Conservation (phyloP, 2,329 filamentous ascomycete genomes). For the Penicillium verrucosum region DNA sequence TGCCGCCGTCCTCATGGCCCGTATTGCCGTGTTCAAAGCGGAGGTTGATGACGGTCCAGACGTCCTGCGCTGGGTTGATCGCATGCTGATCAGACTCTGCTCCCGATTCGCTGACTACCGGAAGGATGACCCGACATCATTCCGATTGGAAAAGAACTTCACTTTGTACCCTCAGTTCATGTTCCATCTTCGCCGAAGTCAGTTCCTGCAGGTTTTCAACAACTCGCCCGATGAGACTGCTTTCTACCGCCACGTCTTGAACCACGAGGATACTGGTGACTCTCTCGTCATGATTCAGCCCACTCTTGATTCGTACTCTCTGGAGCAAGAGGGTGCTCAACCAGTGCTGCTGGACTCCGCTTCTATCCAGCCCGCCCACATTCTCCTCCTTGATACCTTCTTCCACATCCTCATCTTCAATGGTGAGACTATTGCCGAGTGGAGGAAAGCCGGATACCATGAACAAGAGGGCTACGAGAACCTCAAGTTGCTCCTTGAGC, state of each 20-base stretch:
- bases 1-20: slow-evolving; percentile 95
- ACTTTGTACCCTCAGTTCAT: slow-evolving; percentile 99
- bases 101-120: slow-evolving; percentile 96
- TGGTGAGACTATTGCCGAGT: slow-evolving; percentile 94
- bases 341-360: slow-evolving; percentile 95
- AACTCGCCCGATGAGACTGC: slow-evolving; percentile 98
- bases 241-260: slow-evolving; percentile 96
- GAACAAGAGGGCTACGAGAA: slow-evolving; percentile 98
- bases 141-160: slow-evolving; percentile 97
- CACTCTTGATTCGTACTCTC: slow-evolving; percentile 93
- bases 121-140: slow-evolving; percentile 96
- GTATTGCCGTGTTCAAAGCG: slow-evolving; percentile 97
- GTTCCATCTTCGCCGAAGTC: slow-evolving; percentile 96
- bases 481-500: slow-evolving; percentile 80
- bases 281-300: slow-evolving; percentile 99
- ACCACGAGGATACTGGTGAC: slow-evolving; percentile 95
- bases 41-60: slow-evolving; percentile 99
- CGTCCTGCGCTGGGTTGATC: slow-evolving; percentile 94
- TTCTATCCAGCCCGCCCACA: slow-evolving; percentile 90
- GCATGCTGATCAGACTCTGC: slow-evolving; percentile 96
- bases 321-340: slow-evolving; percentile 88
- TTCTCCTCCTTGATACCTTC: slow-evolving; percentile 94
- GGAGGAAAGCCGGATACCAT: slow-evolving; percentile 96
- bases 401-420: slow-evolving; percentile 99
- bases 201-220: slow-evolving; percentile 99